A percentile compares a stretch with the other conserved stretches of the same genome.
These are phyloP conservation scores for Juncus inflexus DNA, from an alignment of 176 grass and related monocot genomes.

Conservation along the genomic window DNA sequence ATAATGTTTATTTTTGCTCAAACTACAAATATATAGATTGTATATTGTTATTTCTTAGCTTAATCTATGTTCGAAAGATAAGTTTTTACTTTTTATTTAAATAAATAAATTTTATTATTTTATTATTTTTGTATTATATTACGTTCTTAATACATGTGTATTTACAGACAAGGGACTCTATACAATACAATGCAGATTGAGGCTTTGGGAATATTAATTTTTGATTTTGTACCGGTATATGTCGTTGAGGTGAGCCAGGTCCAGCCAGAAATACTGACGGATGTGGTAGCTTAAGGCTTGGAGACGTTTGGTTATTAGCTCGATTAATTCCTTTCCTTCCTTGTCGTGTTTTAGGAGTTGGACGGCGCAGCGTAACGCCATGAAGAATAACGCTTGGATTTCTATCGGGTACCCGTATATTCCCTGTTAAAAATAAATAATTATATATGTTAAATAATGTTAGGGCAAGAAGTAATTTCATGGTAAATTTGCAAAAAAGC, in stretches of 20 bases:
- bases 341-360: constrained; percentile 39
- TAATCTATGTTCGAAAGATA: too few species aligned
- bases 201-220: constrained; percentile 31
- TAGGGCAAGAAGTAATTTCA: not conserved
- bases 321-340: constrained; percentile 37
- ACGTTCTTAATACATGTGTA: too few species aligned
- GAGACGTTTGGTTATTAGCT: constrained; percentile 51
- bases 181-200: too few species aligned
- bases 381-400: constrained; percentile 76
- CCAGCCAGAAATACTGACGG: constrained; percentile 64
- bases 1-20: too few species aligned
- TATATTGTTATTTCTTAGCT: too few species aligned
- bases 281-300: constrained; percentile 76
- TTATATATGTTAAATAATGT: constrained; percentile 24
- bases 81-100: too few species aligned
- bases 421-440: constrained; percentile 34
- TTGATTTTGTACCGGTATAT: constrained; percentile 83
- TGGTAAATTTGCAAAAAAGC: too few species aligned
- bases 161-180: too few species aligned
- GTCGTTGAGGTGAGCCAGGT: constrained; percentile 60
- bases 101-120: too few species aligned
- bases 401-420: constrained; percentile 84
- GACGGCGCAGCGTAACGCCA: constrained; percentile 56
- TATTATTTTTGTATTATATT: too few species aligned
- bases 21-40: too few species aligned